Evolutionary conservation across 805 yeast genomes (phyloP).

Genomic region (Candida chilensis): DNA sequence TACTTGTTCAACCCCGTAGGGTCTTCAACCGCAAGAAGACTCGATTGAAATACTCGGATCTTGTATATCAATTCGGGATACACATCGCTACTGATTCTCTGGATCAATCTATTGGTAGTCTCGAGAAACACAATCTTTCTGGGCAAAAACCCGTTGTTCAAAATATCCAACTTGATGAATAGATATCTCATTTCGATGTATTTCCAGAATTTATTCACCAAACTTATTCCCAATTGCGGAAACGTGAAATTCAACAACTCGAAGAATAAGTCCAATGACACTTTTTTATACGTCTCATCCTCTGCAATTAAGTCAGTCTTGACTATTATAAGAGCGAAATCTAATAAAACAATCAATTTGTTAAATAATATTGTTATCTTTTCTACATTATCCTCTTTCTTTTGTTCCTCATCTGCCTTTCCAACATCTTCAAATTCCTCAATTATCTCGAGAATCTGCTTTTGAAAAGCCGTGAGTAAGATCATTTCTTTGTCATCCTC

Average conservation of each 20-base stretch:
- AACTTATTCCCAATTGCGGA: background rate
- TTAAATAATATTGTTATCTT: too few species aligned
- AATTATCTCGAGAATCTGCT: background rate
- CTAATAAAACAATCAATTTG: too few species aligned
- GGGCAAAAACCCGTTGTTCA: background rate
- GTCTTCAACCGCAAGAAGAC: background rate
- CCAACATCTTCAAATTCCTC: background rate
- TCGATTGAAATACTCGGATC: background rate
- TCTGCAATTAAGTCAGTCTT: background rate
- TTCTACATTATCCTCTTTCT: background rate
- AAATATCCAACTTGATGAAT: too few species aligned
- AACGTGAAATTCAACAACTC: background rate
- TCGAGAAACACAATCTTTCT: background rate
- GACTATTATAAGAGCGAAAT: too few species aligned
- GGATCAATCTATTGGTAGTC: background rate
- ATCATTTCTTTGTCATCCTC: background rate
- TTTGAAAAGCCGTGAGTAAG: background rate
- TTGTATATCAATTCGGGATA: background rate
- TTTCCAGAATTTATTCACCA: background rate
- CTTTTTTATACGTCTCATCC: background rate
- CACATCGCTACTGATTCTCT: background rate
- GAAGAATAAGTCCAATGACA: background rate
- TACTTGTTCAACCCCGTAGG: constrained; percentile 1
- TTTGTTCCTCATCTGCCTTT: background rate
- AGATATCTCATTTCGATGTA: background rate